Percentiles rank a stretch among this genome's conserved stretches.
These are phyloP conservation scores for Colletotrichum sp. DNA, from an alignment of 2,329 filamentous ascomycete genomes.

Conservation along the genomic window DNA sequence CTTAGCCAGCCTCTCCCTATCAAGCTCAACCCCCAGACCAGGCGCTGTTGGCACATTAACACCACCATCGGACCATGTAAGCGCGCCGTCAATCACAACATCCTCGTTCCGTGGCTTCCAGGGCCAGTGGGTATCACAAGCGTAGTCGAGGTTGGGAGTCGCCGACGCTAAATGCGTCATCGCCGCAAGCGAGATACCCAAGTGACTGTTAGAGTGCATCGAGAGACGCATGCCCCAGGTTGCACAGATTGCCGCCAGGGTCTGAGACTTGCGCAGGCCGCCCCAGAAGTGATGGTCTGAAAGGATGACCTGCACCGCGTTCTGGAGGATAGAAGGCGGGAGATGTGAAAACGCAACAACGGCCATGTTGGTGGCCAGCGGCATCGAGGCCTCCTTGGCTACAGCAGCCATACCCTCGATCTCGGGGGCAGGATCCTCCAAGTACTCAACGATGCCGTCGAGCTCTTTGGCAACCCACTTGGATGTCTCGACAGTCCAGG, in stretches of 20 bases:
- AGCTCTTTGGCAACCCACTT: constrained; percentile 43
- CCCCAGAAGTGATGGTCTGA: constrained; percentile 50
- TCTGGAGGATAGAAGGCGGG: constrained; percentile 38
- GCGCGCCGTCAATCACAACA: constrained; percentile 38
- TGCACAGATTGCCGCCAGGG: constrained; percentile 39
- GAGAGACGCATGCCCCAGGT: constrained; percentile 45
- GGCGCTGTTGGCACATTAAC: constrained; percentile 37
- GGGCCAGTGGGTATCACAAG: constrained; percentile 49
- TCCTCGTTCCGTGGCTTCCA: constrained; percentile 48
- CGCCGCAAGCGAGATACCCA: constrained; percentile 46
- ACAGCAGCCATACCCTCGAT: constrained; percentile 49
- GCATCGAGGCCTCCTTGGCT: constrained; percentile 42
- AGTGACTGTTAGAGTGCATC: constrained; percentile 49
- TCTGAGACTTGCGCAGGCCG: constrained; percentile 44
- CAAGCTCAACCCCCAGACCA: constrained; percentile 41
- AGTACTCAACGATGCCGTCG: constrained; percentile 39
- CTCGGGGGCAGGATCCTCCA: constrained; percentile 44
- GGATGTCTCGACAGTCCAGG: constrained; percentile 43
- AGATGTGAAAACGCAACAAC: constrained; percentile 45
- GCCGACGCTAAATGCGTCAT: constrained; percentile 48
- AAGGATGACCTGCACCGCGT: constrained; percentile 44
- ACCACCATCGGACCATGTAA: constrained; percentile 41
- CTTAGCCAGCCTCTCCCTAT: constrained; percentile 35
- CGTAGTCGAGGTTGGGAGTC: constrained; percentile 45
- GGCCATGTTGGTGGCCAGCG: constrained; percentile 47